Percentiles rank a stretch among this genome's conserved stretches.
Evolutionary conservation across 257 asterid species (phyloP).

Genomic region (Solanum okadae): DNA sequence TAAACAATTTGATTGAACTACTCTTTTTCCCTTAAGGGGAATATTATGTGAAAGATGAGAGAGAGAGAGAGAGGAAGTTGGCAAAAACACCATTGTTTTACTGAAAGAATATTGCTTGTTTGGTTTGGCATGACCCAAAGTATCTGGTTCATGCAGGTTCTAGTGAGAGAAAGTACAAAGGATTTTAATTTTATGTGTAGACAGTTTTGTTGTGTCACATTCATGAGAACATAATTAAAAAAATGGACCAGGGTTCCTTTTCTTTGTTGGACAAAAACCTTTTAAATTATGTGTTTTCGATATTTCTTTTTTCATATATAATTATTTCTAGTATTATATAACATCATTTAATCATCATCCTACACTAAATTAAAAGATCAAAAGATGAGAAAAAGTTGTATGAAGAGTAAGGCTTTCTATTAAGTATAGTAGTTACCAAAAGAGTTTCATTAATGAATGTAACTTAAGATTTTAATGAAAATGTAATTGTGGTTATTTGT

Average conservation of each 20-base stretch:
- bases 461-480: background rate
- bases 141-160: conserved; percentile 2
- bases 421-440: background rate
- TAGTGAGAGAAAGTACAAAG: background rate
- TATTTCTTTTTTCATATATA: background rate
- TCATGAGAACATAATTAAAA: background rate
- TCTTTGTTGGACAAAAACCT: background rate
- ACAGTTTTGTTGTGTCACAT: background rate
- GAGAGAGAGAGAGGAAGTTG: background rate
- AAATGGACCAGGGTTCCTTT: background rate
- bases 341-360: background rate
- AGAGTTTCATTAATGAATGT: background rate
- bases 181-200: background rate
- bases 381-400: background rate
- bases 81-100: background rate
- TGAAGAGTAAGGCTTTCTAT: background rate
- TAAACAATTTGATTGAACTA: background rate
- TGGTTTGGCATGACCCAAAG: conserved; percentile 1
- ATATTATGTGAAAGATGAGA: background rate
- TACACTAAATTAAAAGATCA: background rate
- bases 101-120: background rate
- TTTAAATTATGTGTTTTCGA: background rate
- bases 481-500: background rate
- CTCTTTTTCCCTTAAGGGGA: background rate
- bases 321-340: background rate